Evolutionary conservation across 2,329 filamentous ascomycete species (phyloP).

Genomic region (Diaporthe sp.): DNA sequence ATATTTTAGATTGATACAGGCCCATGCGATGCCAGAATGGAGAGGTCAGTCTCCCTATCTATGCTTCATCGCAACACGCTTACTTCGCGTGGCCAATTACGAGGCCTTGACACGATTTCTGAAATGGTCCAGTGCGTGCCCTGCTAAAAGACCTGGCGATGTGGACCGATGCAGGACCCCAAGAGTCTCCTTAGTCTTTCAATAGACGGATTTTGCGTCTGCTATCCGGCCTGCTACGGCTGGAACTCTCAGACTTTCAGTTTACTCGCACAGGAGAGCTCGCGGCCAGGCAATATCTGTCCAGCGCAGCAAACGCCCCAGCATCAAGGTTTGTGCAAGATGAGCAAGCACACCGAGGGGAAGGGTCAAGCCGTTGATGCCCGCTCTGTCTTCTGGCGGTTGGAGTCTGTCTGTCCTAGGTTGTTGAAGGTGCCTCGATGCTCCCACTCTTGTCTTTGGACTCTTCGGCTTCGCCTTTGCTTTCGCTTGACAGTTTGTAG

Average conservation of each 20-base stretch:
- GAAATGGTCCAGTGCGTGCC: neutral
- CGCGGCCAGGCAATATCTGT: neutral
- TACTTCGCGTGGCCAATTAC: neutral
- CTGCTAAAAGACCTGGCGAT: neutral
- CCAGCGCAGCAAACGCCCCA: neutral
- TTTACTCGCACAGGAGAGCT: too few relatives aligned
- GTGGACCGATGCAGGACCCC: neutral
- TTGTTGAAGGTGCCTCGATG: neutral
- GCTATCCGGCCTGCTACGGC: neutral
- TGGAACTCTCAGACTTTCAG: neutral
- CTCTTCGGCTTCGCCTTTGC: neutral
- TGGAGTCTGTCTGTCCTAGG: neutral
- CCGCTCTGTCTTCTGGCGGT: neutral
- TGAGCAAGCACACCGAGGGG: neutral
- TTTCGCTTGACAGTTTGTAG: conserved; percentile 58
- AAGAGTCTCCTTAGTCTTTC: neutral
- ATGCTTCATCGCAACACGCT: neutral
- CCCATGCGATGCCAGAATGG: neutral
- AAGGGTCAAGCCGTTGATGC: neutral
- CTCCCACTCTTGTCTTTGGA: conserved; percentile 21
- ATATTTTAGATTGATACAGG: neutral
- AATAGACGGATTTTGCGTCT: neutral
- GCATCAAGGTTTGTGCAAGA: too few relatives aligned
- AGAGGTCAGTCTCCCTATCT: neutral
- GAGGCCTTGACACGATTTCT: neutral